These are phyloP conservation scores for Xylaria sp. DNA, from an alignment of 2,329 filamentous ascomycete genomes.

Conservation along the genomic window DNA sequence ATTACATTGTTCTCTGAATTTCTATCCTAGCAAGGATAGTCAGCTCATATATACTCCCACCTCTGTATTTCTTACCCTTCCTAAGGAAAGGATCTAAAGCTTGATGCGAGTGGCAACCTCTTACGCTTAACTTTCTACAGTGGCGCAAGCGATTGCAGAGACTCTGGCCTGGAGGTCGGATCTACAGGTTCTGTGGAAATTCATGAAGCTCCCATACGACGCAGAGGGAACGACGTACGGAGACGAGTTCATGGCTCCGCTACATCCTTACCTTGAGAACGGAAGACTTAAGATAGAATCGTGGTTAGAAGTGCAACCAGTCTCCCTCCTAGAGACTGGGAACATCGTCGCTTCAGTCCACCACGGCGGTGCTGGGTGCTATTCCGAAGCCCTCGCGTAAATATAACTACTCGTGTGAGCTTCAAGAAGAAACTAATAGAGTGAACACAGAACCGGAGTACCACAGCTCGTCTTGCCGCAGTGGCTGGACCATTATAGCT, in stretches of 20 bases:
- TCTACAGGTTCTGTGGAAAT: conserved; percentile 38
- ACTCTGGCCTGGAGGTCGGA: conserved; percentile 10
- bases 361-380: conserved; percentile 38
- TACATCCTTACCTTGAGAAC: conserved; percentile 34
- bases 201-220: conserved; percentile 15
- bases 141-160: conserved; percentile 36
- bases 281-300: conserved; percentile 34
- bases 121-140: background rate
- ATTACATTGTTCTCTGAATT: background rate
- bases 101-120: background rate
- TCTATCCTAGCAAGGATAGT: background rate
- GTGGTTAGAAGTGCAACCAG: conserved; percentile 35
- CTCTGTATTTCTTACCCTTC: background rate
- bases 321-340: conserved; percentile 35
- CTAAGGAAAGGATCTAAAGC: background rate
- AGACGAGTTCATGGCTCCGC: conserved; percentile 27
- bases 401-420: background rate
- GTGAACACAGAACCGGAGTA: conserved; percentile 30
- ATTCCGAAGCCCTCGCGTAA: conserved; percentile 36
- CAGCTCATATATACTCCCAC: background rate
- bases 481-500: conserved; percentile 38
- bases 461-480: conserved; percentile 38
- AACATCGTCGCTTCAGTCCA: conserved; percentile 39
- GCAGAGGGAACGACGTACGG: conserved; percentile 12
- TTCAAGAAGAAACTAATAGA: background rate